A percentile compares a stretch with the other conserved stretches of the same genome.
phyloP scores from a whole-genome alignment of 176 grass and related monocot genomes.

The Thalia dealbata region DNA sequence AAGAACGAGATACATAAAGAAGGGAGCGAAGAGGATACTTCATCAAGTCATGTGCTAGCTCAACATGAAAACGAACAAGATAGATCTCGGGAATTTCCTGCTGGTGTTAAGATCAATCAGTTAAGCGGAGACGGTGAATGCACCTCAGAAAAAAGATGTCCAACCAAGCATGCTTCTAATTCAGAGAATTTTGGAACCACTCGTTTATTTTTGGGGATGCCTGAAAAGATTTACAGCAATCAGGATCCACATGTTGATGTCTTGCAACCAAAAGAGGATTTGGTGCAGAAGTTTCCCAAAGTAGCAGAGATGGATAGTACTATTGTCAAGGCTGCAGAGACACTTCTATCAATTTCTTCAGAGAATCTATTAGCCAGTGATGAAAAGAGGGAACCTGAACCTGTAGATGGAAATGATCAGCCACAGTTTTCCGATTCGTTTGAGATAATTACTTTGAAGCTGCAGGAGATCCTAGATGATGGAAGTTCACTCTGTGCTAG shows the following conservation, averaged over 20 bases:
- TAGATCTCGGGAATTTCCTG: conserved; percentile 11
- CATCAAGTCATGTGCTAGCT: conserved; percentile 25
- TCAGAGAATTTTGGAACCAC: background rate
- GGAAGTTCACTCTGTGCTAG: conserved; percentile 32
- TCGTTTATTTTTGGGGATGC: background rate
- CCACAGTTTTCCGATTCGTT: conserved; percentile 57
- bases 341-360: conserved; percentile 52
- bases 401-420: conserved; percentile 10
- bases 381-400: conserved; percentile 10
- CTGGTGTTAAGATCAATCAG: conserved; percentile 10
- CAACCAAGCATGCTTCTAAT: background rate
- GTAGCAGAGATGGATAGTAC: conserved; percentile 19
- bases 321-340: conserved; percentile 45
- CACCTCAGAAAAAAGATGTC: background rate
- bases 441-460: conserved; percentile 39
- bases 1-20: conserved; percentile 14
- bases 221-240: background rate
- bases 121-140: conserved; percentile 13
- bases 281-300: conserved; percentile 17
- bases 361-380: conserved; percentile 8
- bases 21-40: conserved; percentile 38
- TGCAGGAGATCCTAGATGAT: conserved; percentile 59
- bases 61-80: conserved; percentile 5
- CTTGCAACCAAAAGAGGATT: conserved; percentile 17
- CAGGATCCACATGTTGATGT: conserved; percentile 1